Percentiles rank a stretch among this genome's conserved stretches.
phyloP scores from a whole-genome alignment of 345 rosid species.

The Cardamine chenopodiifolia region DNA sequence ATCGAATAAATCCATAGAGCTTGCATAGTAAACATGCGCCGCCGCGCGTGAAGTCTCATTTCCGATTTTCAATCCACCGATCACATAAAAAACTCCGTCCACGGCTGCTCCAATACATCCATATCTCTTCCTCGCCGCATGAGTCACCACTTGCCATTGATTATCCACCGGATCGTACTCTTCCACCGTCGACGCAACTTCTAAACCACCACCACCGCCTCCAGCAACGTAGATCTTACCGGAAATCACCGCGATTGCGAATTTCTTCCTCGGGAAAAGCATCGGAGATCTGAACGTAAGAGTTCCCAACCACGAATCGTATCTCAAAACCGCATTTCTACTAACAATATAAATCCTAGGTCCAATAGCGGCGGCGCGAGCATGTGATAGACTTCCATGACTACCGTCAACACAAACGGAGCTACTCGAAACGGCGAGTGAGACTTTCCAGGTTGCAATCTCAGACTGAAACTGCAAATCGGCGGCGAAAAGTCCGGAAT shows the following conservation, averaged over 20 bases:
- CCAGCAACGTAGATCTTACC: constrained; percentile 81
- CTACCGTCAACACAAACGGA: constrained; percentile 31
- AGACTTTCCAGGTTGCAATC: constrained; percentile 44
- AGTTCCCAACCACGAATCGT: constrained; percentile 63
- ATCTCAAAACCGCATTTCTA: constrained; percentile 54
- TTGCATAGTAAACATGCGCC: constrained; percentile 64
- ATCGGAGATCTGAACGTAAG: constrained; percentile 55
- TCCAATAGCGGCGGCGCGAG: constrained; percentile 68
- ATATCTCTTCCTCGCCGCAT: constrained; percentile 63
- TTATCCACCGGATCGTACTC: constrained; percentile 77
- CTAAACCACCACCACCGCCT: constrained; percentile 60
- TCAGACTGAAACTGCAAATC: constrained; percentile 44
- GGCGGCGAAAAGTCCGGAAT: constrained; percentile 54
- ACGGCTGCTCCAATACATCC: constrained; percentile 84
- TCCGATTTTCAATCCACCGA: constrained; percentile 81
- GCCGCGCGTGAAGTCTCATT: constrained; percentile 47
- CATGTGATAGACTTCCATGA: constrained; percentile 48
- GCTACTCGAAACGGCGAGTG: constrained; percentile 35
- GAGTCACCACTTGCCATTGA: constrained; percentile 64
- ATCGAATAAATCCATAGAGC: constrained; percentile 88
- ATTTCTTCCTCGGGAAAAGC: constrained; percentile 64
- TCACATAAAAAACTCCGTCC: constrained; percentile 80
- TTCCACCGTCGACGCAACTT: constrained; percentile 64
- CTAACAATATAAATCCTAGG: constrained; percentile 64
- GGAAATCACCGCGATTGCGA: constrained; percentile 66